Conservation (phyloP, 2,329 filamentous ascomycete genomes). For the Pseudogymnoascus sp. region DNA sequence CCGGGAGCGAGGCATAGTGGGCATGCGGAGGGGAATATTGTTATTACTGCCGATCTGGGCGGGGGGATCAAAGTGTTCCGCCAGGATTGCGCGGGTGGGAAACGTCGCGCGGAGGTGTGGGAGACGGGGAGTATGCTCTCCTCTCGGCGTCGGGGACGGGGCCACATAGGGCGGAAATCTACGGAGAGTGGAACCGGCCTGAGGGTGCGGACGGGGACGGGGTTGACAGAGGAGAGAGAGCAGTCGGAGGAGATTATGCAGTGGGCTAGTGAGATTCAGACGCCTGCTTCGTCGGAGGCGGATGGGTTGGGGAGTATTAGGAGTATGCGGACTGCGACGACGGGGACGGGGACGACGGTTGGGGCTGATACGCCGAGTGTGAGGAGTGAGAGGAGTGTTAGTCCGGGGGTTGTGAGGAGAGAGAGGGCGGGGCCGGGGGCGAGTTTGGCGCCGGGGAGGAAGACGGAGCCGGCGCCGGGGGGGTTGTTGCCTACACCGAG, state of each 20-base stretch:
- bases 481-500: not conserved
- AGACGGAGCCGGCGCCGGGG: not conserved
- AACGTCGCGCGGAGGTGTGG: constrained; percentile 68
- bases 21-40: constrained; percentile 78
- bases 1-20: constrained; percentile 61
- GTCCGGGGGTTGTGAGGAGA: not conserved
- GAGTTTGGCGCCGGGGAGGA: not conserved
- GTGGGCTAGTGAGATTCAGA: not conserved
- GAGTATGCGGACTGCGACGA: not conserved
- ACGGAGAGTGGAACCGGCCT: not conserved
- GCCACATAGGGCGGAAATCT: not conserved
- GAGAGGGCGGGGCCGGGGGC: not conserved
- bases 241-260: not conserved
- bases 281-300: not conserved
- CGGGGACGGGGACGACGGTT: not conserved
- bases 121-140: constrained; percentile 41
- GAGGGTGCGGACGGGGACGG: not conserved
- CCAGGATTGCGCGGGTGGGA: constrained; percentile 81
- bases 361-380: not conserved
- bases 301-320: not conserved
- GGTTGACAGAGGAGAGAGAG: not conserved
- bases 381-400: not conserved
- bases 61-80: constrained; percentile 91
- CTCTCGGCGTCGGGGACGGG: not conserved
- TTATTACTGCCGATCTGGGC: constrained; percentile 81